Evolutionary conservation across 305 asterid species (phyloP), one percentile per base, ranked within the genome.

Genomic region (Nicotiana rustica): DNA sequence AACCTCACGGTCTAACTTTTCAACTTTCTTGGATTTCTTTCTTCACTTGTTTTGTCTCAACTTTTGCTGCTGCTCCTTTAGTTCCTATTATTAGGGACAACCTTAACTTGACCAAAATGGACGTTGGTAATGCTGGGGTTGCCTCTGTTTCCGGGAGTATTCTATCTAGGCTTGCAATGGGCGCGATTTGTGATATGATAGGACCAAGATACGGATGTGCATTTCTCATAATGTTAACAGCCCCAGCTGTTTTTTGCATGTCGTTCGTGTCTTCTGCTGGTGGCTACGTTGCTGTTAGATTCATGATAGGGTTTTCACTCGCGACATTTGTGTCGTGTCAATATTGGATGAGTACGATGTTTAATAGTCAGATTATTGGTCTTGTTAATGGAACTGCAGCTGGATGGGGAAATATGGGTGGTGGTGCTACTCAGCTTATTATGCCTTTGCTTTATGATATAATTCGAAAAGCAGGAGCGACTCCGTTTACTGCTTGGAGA

Each of bases 331-430:
- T 91, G 4, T 90, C 93, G 2, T 91, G 95, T 85, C 92, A 90
- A 67, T 91, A 70, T 62, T 91, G 93, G 93, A 90, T 88, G 86
- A 91, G 89, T n/a, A 87, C 90, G 0, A 88, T 89, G 92, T 90
- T 90, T 14, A 90, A 88, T 12, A 81, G 87, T 1, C 86, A 86
- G 75, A 92, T 90, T 21, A 90, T 92, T 13, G 93, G 93, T 0
- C 62, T 85, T 13, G 92, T 87, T 13, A 89, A 89, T 67, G 93
- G 95, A 1, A 90, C 91, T 0, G 91, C 95, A 0, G 92, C 90
- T 0, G 95, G 95, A 0, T 91, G 93, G 95, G 95, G 93, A 67
- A 90, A 91, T 59, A 90, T 88, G 91, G 95, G 93, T 0, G 94
- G 93, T 2, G 94, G 92, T 1, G 89, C 91, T 33, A 91, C 94